Conservation (phyloP, 2,329 filamentous ascomycete species). For the Clathrospora elynae region DNA sequence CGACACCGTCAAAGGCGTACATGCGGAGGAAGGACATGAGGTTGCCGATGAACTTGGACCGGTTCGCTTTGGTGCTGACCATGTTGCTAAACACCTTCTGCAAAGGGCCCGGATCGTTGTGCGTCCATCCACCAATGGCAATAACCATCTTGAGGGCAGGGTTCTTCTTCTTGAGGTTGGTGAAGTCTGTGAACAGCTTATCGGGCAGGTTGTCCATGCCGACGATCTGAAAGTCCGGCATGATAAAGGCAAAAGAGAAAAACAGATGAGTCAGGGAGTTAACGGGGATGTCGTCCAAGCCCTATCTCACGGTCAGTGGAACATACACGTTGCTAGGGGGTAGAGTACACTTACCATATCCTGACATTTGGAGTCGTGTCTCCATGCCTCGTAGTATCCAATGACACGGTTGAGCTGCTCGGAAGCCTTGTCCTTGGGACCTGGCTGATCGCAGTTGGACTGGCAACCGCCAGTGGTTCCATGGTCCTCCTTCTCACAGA, state of each 20-base stretch:
- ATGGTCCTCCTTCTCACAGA: slow-evolving; percentile 1
- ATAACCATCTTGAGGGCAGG: slow-evolving; percentile 40
- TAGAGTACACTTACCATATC: neutral
- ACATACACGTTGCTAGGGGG: neutral
- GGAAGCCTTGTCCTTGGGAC: neutral
- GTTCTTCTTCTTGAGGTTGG: slow-evolving; percentile 37
- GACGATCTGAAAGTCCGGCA: neutral
- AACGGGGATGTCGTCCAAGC: slow-evolving; percentile 1
- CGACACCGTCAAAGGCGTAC: slow-evolving; percentile 52
- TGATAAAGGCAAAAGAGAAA: slow-evolving; percentile 6
- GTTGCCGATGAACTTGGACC: slow-evolving; percentile 47
- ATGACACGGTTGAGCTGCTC: slow-evolving; percentile 3
- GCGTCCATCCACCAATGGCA: slow-evolving; percentile 51
- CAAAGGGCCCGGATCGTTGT: slow-evolving; percentile 38
- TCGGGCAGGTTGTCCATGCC: neutral
- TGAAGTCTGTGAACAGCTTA: neutral
- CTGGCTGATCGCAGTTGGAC: slow-evolving; percentile 7
- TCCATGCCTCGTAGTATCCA: slow-evolving; percentile 10
- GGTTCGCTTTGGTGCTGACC: slow-evolving; percentile 32
- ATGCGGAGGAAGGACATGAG: slow-evolving; percentile 49
- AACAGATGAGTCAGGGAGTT: slow-evolving; percentile 2
- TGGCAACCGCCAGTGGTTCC: slow-evolving; percentile 6
- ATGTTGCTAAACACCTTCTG: slow-evolving; percentile 47
- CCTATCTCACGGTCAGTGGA: neutral
- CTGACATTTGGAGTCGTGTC: neutral